Conservation (phyloP, 345 rosid species). For the Eucalyptus decipiens region DNA sequence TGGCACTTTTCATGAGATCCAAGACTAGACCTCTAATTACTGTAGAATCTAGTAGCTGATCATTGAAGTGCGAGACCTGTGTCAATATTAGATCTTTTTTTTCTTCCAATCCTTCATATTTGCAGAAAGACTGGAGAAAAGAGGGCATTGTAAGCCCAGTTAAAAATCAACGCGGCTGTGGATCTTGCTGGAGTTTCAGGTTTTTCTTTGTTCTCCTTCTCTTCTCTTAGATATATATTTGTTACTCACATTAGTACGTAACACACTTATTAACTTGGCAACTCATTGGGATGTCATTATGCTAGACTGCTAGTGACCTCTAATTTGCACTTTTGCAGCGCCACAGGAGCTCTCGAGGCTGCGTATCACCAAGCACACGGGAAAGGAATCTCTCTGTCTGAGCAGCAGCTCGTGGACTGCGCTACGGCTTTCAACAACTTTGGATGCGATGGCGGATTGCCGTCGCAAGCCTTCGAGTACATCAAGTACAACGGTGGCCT, state of each 20-base stretch:
- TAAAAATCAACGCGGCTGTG: conserved; percentile 79
- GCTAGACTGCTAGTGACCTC: neutral
- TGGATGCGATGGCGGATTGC: conserved; percentile 91
- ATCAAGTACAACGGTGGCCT: conserved; percentile 90
- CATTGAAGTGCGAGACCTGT: neutral
- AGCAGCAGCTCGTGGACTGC: conserved; percentile 99
- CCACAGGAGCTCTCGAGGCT: conserved; percentile 98
- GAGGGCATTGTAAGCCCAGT: conserved; percentile 81
- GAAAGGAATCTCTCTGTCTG: conserved; percentile 73
- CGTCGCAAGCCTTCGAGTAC: conserved; percentile 98
- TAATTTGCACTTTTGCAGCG: conserved; percentile 21
- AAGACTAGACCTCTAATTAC: neutral
- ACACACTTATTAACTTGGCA: neutral
- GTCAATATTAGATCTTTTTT: neutral
- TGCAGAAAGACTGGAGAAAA: conserved; percentile 92
- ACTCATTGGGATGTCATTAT: neutral
- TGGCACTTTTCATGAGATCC: neutral
- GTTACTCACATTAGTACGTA: neutral
- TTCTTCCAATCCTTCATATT: neutral
- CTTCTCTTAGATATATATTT: neutral
- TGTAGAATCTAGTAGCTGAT: neutral
- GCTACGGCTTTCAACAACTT: conserved; percentile 79
- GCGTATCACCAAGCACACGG: conserved; percentile 91
- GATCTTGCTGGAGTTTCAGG: conserved; percentile 99
- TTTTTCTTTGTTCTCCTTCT: neutral